Evolutionary conservation across 192 early-diverging fungal genomes (phyloP).

Genomic region (Coemansia sp.): DNA sequence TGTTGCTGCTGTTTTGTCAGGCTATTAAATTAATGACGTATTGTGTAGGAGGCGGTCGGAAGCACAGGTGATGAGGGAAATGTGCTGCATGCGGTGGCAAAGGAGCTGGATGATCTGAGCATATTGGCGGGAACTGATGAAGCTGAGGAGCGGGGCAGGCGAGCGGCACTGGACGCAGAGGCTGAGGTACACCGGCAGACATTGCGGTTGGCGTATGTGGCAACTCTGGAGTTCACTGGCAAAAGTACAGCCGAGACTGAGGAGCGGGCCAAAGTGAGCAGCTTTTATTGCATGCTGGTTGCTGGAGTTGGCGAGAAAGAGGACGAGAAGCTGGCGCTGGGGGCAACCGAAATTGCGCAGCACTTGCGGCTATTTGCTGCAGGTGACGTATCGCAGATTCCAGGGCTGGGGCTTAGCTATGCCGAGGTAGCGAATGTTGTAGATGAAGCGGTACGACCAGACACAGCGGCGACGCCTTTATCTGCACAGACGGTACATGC

Average conservation of each 20-base stretch:
- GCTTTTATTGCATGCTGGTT: conserved; percentile 26
- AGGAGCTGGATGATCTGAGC: conserved; percentile 27
- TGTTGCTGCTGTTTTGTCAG: neutral
- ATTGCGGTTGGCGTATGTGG: conserved; percentile 35
- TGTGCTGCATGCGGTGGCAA: conserved; percentile 20
- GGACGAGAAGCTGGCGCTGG: conserved; percentile 21
- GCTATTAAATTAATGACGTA: neutral
- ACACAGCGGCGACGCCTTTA: neutral
- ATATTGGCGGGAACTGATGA: neutral
- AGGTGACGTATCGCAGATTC: conserved; percentile 1
- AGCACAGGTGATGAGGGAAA: conserved; percentile 11
- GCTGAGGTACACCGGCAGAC: conserved; percentile 20
- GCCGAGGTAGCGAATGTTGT: conserved; percentile 12
- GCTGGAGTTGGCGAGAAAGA: neutral
- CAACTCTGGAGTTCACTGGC: neutral
- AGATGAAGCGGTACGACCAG: conserved; percentile 11
- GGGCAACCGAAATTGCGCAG: neutral
- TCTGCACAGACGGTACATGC: conserved; percentile 17
- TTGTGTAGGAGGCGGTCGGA: conserved; percentile 19
- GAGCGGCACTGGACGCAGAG: conserved; percentile 5
- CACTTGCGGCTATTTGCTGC: conserved; percentile 21
- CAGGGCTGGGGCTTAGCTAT: conserved; percentile 9
- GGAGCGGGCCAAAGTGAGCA: conserved; percentile 3
- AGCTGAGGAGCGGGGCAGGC: neutral
- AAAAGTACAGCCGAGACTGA: neutral